Conservation (phyloP, 176 grass and related monocot genomes). For the Aegilops speltoides region DNA sequence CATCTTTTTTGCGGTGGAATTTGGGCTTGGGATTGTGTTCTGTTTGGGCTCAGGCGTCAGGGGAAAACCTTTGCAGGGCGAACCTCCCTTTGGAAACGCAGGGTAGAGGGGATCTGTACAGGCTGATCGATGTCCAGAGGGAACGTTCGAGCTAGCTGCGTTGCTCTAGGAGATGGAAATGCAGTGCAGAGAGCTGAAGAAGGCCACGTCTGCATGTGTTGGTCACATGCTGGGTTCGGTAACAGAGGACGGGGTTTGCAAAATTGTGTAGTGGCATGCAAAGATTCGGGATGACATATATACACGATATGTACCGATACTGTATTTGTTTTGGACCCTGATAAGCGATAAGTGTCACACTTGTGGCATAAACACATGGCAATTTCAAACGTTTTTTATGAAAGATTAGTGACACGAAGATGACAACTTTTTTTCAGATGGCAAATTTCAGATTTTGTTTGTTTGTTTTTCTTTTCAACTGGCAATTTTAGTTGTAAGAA, state of each 20-base stretch:
- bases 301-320: too few relatives aligned
- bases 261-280: not conserved
- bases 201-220: too few relatives aligned
- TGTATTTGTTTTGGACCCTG: too few relatives aligned
- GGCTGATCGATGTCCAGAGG: constrained; percentile 36
- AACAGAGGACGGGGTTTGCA: not conserved
- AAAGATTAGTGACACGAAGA: too few relatives aligned
- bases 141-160: not conserved
- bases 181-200: not conserved
- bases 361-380: too few relatives aligned
- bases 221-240: not conserved
- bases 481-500: too few relatives aligned
- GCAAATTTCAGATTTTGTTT: too few relatives aligned
- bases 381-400: too few relatives aligned
- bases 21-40: not conserved
- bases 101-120: constrained; percentile 49
- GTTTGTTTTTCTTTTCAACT: too few relatives aligned
- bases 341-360: too few relatives aligned
- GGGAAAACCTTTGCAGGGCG: constrained; percentile 39
- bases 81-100: constrained; percentile 59
- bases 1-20: not conserved
- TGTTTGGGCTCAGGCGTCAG: not conserved
- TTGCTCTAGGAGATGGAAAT: not conserved
- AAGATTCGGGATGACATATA: not conserved
- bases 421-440: too few relatives aligned